Evolutionary conservation across 768 basidiomycete genomes (phyloP).

Genomic region (Cystobasidium ongulense): DNA sequence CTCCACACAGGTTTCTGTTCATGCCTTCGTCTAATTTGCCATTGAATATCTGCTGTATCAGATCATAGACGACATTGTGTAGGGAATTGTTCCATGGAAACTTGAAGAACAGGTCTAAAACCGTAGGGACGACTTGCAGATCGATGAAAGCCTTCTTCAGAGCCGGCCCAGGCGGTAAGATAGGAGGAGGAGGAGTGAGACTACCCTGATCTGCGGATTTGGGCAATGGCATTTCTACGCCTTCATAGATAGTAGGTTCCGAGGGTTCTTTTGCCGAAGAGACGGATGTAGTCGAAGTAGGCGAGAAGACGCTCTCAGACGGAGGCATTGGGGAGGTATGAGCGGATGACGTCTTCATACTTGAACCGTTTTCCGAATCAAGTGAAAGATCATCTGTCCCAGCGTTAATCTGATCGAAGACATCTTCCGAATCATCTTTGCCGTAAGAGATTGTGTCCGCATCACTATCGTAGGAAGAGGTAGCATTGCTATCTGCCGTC

Average conservation of each 20-base stretch:
- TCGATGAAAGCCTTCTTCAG: conserved; percentile 73
- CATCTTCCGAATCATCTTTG: conserved; percentile 22
- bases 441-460: not conserved
- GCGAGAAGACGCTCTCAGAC: conserved; percentile 10
- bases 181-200: not conserved
- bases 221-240: not conserved
- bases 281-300: not conserved
- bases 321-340: not conserved
- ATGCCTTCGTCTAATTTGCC: conserved; percentile 72
- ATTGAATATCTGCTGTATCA: conserved; percentile 88
- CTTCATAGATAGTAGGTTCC: not conserved
- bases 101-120: conserved; percentile 91
- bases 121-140: conserved; percentile 60
- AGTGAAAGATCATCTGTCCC: conserved; percentile 5
- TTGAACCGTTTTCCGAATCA: not conserved
- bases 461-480: conserved; percentile 19
- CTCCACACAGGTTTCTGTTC: conserved; percentile 73
- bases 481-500: conserved; percentile 18
- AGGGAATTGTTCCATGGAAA: conserved; percentile 97
- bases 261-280: not conserved
- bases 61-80: conserved; percentile 90
- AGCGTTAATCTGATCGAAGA: conserved; percentile 4
- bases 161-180: conserved; percentile 40
- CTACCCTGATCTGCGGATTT: not conserved
- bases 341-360: conserved; percentile 25